These are phyloP conservation scores for Baorangia bicolor DNA, from an alignment of 768 basidiomycete species.

Conservation along the genomic window DNA sequence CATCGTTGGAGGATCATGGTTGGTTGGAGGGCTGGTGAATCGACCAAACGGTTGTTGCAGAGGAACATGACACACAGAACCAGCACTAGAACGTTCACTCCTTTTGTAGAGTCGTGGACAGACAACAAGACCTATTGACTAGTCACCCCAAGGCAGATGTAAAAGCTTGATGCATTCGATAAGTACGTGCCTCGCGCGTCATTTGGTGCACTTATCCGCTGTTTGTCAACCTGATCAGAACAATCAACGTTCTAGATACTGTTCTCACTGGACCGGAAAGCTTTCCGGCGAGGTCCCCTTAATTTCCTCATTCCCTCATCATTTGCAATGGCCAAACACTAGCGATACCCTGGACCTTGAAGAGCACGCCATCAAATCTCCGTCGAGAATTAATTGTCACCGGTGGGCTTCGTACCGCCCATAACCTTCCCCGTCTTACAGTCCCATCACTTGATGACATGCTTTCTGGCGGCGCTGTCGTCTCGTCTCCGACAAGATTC, in stretches of 20 bases:
- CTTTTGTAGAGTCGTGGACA: conserved; percentile 1
- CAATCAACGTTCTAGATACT: background rate
- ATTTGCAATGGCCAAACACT: conserved; percentile 2
- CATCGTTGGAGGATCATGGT: conserved; percentile 48
- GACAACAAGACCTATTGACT: background rate
- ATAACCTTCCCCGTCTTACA: background rate
- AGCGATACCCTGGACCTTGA: background rate
- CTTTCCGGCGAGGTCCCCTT: background rate
- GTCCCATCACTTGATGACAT: background rate
- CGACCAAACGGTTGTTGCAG: conserved; percentile 5
- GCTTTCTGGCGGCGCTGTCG: conserved; percentile 46
- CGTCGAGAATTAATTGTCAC: background rate
- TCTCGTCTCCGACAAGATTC: conserved; percentile 54
- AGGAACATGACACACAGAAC: conserved; percentile 7
- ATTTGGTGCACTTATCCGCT: background rate
- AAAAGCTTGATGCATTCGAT: background rate
- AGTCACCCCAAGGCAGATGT: background rate
- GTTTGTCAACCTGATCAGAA: background rate
- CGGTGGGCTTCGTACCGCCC: conserved; percentile 9
- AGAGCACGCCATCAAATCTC: background rate
- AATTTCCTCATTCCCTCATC: background rate
- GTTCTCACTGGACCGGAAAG: background rate
- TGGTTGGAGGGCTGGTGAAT: conserved; percentile 39
- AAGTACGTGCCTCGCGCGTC: background rate
- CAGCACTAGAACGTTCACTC: conserved; percentile 15